Conservation (phyloP, 345 rosid species). For the Murraya koenigii region DNA sequence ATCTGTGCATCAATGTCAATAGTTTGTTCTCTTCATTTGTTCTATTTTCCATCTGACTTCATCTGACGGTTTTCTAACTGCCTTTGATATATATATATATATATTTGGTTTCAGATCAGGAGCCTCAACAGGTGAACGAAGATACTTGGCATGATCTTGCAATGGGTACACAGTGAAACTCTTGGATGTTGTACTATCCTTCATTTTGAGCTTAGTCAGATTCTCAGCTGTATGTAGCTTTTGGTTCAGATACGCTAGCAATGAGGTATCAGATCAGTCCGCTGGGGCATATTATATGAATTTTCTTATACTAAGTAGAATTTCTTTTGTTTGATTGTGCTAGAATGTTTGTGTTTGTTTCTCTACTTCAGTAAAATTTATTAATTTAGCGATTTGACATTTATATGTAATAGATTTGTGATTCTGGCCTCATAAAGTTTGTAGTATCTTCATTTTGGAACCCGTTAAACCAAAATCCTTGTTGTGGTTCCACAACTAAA, state of each 20-base stretch:
- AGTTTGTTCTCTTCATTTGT: neutral
- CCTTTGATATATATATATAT: too few species aligned
- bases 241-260: neutral
- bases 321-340: neutral
- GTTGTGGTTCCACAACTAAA: too few species aligned
- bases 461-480: too few species aligned
- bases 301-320: neutral
- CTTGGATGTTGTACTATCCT: neutral
- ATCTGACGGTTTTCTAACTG: neutral
- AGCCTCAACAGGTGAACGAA: conserved; percentile 55
- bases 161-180: conserved; percentile 48
- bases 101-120: conserved; percentile 88
- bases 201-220: neutral
- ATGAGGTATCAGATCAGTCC: neutral
- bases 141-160: conserved; percentile 92
- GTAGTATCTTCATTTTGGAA: too few species aligned
- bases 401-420: too few species aligned
- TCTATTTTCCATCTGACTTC: neutral
- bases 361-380: too few species aligned
- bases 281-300: neutral
- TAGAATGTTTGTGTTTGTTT: neutral
- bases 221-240: neutral
- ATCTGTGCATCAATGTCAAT: neutral
- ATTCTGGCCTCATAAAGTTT: too few species aligned
- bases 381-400: too few species aligned